Evolutionary conservation across 495 filamentous ascomycete genomes (phyloP).

Genomic region (Neurospora intermedia): DNA sequence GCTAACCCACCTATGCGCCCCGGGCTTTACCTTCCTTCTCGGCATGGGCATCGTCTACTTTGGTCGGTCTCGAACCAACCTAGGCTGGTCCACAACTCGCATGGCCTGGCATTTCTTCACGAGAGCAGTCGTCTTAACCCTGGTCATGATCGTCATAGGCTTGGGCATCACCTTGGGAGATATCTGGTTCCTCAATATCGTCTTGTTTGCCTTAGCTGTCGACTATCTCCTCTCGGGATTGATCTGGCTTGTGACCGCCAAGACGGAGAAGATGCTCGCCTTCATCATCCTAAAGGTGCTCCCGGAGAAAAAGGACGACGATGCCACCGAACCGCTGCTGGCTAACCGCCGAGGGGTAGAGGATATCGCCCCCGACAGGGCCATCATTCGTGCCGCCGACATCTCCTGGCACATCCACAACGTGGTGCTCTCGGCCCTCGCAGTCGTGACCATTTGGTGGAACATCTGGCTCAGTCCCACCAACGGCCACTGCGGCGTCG

Average conservation of each 20-base stretch:
- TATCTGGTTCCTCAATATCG: constrained; percentile 24
- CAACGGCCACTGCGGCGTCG: constrained; percentile 15
- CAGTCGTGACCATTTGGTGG: constrained; percentile 23
- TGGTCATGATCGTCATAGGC: constrained; percentile 7
- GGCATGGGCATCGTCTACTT: constrained; percentile 30
- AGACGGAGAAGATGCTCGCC: constrained; percentile 15
- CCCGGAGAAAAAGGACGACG: constrained; percentile 10
- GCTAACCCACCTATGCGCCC: constrained; percentile 25
- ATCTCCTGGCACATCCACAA: constrained; percentile 26
- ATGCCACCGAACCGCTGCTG: constrained; percentile 13
- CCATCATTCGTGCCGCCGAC: constrained; percentile 15
- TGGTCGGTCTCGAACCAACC: constrained; percentile 16
- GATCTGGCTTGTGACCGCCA: constrained; percentile 16
- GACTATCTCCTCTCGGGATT: constrained; percentile 24
- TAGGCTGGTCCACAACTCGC: constrained; percentile 14
- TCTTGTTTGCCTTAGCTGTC: constrained; percentile 22
- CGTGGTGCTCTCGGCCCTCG: constrained; percentile 8
- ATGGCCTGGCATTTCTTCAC: constrained; percentile 21
- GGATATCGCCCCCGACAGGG: constrained; percentile 11
- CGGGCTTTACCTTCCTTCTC: constrained; percentile 27
- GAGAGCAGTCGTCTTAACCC: constrained; percentile 18
- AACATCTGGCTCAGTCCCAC: constrained; percentile 24
- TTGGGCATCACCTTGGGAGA: constrained; percentile 10
- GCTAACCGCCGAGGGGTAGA: background rate
- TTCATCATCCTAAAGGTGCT: constrained; percentile 10